Percentiles rank a stretch among this genome's conserved stretches.
These are phyloP conservation scores for Komagataella populi DNA, from an alignment of 805 yeast genomes.

Conservation along the genomic window DNA sequence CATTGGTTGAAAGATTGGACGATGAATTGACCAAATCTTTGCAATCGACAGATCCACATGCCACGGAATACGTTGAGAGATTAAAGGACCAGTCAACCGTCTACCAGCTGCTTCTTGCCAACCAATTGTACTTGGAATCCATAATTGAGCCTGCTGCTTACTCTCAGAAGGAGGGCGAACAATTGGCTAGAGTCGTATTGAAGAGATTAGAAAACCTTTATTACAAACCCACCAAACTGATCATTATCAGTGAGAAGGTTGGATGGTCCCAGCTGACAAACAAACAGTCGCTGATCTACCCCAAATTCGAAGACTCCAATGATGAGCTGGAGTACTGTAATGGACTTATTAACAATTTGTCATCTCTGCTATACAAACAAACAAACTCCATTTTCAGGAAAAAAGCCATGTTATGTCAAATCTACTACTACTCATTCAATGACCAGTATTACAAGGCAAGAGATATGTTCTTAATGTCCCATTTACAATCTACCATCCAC, in stretches of 20 bases:
- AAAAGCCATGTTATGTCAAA: conserved; percentile 72
- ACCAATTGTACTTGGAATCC: conserved; percentile 74
- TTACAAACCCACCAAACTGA: conserved; percentile 75
- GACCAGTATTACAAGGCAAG: conserved; percentile 75
- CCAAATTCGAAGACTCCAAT: conserved; percentile 13
- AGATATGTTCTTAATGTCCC: conserved; percentile 77
- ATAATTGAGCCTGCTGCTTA: conserved; percentile 30
- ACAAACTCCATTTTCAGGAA: conserved; percentile 58
- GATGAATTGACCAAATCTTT: conserved; percentile 87
- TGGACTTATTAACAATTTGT: conserved; percentile 49
- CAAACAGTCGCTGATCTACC: conserved; percentile 19
- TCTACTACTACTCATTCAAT: conserved; percentile 86
- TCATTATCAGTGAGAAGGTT: conserved; percentile 48
- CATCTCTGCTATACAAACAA: conserved; percentile 54
- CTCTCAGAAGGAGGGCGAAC: conserved; percentile 34
- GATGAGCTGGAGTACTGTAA: conserved; percentile 26
- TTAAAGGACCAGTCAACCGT: conserved; percentile 74
- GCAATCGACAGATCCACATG: conserved; percentile 86
- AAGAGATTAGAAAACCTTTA: conserved; percentile 88
- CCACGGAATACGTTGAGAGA: conserved; percentile 84
- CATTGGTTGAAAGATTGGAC: conserved; percentile 85
- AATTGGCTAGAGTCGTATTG: conserved; percentile 59
- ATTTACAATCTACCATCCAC: conserved; percentile 71
- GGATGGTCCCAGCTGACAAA: conserved; percentile 55
- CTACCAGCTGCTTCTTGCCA: conserved; percentile 66